Evolutionary conservation across 352 stramenopile species (phyloP), one percentile per base, ranked within the genome.

Genomic region (Phytophthora gonapodyides): DNA sequence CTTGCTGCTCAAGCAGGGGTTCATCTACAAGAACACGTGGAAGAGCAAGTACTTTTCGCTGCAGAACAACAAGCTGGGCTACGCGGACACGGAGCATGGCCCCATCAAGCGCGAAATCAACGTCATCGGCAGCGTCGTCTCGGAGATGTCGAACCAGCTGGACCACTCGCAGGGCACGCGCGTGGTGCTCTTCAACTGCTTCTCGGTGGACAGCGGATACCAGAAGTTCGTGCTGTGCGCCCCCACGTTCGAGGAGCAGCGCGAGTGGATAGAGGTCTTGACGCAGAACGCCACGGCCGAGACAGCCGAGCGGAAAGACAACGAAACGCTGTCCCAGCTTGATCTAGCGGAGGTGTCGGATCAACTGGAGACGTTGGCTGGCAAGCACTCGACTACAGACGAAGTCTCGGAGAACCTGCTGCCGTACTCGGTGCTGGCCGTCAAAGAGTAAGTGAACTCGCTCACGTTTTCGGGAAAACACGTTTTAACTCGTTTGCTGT

Each of bases 11-110:
- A 96, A 96, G 63, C 87, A 96, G 56, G 85, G 85, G 8, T 94
- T 94, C 60, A 90, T 96, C 51, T 94, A 96, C 78, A 94, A 94
- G 66, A 94, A 92, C 69, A 91, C 87, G 51, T 96, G 87, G 87
- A 92, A 93, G 66, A 76, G 78, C 43, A 94, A 92, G 43, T 93
- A 80, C 64, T 92, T 96, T 19, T 94, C 82, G 12, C 57, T 96
- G 12, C 82, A 92, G 58, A 94, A 96, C 60, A 94, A 94, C 75
- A 93, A 94, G 43, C 54, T 96, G 9, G 85, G 80, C 5, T 96
- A 96, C 50, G 64, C 76, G 0, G 87, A 96, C 61, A 78, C 73
- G 2, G 87, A 96, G 50, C 81, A 88, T 38, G 87, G 87, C 1
- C 71, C 84, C 17, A 86, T 94, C 69, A 96, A 96, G 65, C 84